Evolutionary conservation across 306 rosid genomes (phyloP), one percentile per base, ranked within the genome.

Genomic region (Boehmeria nivea): DNA sequence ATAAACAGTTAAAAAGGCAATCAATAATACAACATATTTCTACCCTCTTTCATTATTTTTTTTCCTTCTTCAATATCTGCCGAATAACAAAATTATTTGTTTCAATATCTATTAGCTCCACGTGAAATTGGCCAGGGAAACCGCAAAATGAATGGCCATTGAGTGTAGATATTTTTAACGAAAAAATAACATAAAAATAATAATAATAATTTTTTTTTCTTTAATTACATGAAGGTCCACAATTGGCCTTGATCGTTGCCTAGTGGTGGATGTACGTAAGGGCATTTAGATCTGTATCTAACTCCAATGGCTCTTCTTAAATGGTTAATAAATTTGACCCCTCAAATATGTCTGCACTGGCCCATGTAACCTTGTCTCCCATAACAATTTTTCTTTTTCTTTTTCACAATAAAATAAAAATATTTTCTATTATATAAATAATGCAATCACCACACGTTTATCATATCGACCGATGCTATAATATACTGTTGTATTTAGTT

Each of bases 261-360:
- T 18, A 3, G 24, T 28, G 8, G 42, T 53, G 2, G 24, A 33
- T 33, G 23, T 16, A 18, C 19, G 22, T 8, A 20, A 21, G 28
- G 47, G 31, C 60, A 51, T 43, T 50, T 40, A 67, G 46, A 51
- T 12, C 39, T 43, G 60, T 33, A 59, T 59, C 59, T 31, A 47
- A 44, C 52, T 55, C 33, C 8, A 42, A 43, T 11, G 19, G 39
- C 40, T 40, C 45, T 24, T 21, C 59, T 26, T 22, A n/a, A 63
- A 16, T 21, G 12, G 37, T 4, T 39, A 27, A 40, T 40, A 49
- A 43, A 59, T 42, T 24, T 14, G 8, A 25, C 52, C 15, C 54
- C 54, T 50, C 34, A 3, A 50, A 24, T 50, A 12, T 51, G 1
- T 33, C 54, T 33, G 13, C 9, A 27, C 54, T 51, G 22, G 12